Conservation (phyloP, 192 early-diverging fungal species). For the Coemansia sp. region DNA sequence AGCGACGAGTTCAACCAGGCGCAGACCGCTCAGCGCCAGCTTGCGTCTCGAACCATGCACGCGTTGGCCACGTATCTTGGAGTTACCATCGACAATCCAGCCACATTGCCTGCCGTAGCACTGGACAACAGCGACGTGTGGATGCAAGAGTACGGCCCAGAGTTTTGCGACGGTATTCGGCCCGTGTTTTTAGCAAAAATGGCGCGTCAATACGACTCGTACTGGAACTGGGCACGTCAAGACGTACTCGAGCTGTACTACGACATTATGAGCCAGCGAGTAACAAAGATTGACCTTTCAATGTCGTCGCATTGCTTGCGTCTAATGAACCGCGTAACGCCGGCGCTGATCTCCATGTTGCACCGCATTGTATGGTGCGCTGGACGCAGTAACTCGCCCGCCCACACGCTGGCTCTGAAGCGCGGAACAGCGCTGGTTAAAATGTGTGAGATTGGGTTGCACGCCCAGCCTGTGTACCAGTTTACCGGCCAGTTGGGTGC, state of each 20-base stretch:
- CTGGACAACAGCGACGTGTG: conserved; percentile 38
- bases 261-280: conserved; percentile 77
- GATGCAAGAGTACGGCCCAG: conserved; percentile 80
- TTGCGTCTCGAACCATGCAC: conserved; percentile 77
- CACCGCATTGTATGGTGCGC: conserved; percentile 71
- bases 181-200: conserved; percentile 73
- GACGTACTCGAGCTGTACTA: conserved; percentile 60
- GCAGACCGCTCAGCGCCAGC: conserved; percentile 66
- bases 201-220: conserved; percentile 85
- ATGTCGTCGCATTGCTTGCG: conserved; percentile 77
- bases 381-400: conserved; percentile 63
- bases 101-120: conserved; percentile 11
- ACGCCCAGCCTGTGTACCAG: conserved; percentile 78
- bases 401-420: conserved; percentile 70
- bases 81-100: conserved; percentile 51
- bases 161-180: conserved; percentile 80
- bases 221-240: conserved; percentile 90
- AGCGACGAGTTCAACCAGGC: conserved; percentile 81
- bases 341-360: conserved; percentile 70
- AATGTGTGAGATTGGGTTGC: conserved; percentile 71
- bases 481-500: conserved; percentile 77
- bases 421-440: conserved; percentile 73
- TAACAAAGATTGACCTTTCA: conserved; percentile 77
- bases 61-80: conserved; percentile 79
- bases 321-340: conserved; percentile 84